These are phyloP conservation scores for Geranium brycei DNA, from an alignment of 345 rosid species.

Conservation along the genomic window DNA sequence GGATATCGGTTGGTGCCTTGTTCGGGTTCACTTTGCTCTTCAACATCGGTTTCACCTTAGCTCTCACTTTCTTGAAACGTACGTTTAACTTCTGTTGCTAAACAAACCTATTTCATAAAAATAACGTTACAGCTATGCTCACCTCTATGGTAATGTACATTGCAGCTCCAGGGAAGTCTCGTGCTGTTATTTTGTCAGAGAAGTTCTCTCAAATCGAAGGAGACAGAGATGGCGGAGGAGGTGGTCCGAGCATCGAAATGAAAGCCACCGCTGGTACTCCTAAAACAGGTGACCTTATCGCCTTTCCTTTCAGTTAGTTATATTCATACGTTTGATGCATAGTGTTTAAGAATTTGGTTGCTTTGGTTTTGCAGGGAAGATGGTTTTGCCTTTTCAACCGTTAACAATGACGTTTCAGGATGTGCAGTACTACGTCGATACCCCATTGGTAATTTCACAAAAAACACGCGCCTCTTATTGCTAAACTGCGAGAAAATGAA, in stretches of 20 bases:
- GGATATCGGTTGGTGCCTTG: conserved; percentile 58
- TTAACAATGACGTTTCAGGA: conserved; percentile 42
- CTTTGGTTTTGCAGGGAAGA: conserved; percentile 29
- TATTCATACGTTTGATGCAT: too few relatives aligned
- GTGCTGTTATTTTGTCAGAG: conserved; percentile 52
- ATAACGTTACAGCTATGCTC: background rate
- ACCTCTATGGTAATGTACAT: background rate
- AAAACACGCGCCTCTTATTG: too few relatives aligned
- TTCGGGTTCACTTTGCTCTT: conserved; percentile 42
- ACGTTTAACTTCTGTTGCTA: conserved; percentile 13
- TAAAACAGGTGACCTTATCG: background rate
- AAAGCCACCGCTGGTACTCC: too few relatives aligned
- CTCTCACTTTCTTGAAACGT: conserved; percentile 59
- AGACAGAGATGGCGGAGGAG: conserved; percentile 18
- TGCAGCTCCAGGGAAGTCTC: conserved; percentile 63
- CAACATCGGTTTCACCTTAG: conserved; percentile 50
- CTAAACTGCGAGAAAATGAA: too few relatives aligned
- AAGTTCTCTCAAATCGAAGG: conserved; percentile 37
- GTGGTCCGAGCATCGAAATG: conserved; percentile 5
- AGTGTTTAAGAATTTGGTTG: background rate
- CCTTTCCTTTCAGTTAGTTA: too few relatives aligned
- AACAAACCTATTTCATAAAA: background rate
- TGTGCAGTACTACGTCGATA: conserved; percentile 44
- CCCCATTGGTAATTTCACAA: conserved; percentile 40
- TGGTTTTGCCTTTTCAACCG: conserved; percentile 58